Evolutionary conservation across 805 yeast genomes (phyloP), one percentile per base, ranked within the genome.

Genomic region (Hyphopichia homilentoma): DNA sequence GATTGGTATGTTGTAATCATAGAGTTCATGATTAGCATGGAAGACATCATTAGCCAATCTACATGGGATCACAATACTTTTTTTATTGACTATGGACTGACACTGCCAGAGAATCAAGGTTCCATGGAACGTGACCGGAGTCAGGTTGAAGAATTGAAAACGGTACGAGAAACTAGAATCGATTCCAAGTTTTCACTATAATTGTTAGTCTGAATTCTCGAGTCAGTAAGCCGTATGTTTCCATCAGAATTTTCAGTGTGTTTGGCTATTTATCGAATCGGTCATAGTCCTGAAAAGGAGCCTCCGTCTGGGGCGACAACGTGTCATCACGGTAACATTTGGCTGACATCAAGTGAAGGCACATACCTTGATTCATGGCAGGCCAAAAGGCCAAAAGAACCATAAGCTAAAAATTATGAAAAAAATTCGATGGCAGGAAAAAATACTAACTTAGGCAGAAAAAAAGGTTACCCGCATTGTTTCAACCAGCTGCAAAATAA

Each of bases 251-350:
- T 75, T 75, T 74, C 81, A 75, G 76, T 73, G 77, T 73, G 69
- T 65, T 75, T 76, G 80, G 79, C 78, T 47, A 48, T n/a, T 47
- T 48, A 73, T 77, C 83, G 83, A 77, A 65, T 78, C 83, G 78
- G 72, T 76, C 82, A 77, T 73, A 48, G 71, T 70, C 73, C 73
- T 66, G 73, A 66, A 65, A 43, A 65, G 73, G 71, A 63, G 50
- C 65, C 71, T 77, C 82, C 80, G 83, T 66, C 68, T 78, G 83
- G 83, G 83, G 83, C 83, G 83, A 78, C 83, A 77, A 47, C 72
- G 54, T 65, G 79, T 77, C 83, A 77, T 77, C 83, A 76, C 42
- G 24, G 40, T 41, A 52, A 48, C 33, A 34, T 33, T 29, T 21
- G 4, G n/a, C 7, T 14, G 11, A 12, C 9, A n/a, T n/a, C n/a